phyloP scores from a whole-genome alignment of 2,329 filamentous ascomycete species.

The Exutisphaerella laricina region DNA sequence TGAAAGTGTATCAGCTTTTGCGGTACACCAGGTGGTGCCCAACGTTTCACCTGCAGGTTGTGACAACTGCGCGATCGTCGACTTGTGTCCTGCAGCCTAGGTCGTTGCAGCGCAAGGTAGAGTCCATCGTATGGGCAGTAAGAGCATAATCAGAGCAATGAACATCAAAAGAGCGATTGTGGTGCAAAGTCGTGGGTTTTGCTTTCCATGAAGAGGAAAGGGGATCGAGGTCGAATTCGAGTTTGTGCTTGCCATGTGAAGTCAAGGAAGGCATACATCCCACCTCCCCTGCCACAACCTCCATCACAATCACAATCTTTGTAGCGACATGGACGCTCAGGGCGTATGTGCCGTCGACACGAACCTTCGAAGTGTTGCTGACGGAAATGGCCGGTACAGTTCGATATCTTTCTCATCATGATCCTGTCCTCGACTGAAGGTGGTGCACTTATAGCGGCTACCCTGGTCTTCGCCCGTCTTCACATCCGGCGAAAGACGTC shows the following conservation, averaged over 20 bases:
- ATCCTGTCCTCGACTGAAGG: not conserved
- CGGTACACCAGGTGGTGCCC: not conserved
- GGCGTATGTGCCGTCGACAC: too few species aligned
- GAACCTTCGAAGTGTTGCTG: too few species aligned
- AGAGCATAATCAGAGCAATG: not conserved
- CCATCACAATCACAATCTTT: not conserved
- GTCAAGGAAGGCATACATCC: constrained; percentile 1
- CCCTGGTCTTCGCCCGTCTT: not conserved
- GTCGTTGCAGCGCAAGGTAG: constrained; percentile 70
- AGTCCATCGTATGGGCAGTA: constrained; percentile 56
- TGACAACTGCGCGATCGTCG: constrained; percentile 69
- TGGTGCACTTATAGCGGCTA: not conserved
- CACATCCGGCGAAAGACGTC: not conserved
- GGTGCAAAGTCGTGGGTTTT: not conserved
- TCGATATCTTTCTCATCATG: too few species aligned
- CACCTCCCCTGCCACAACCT: not conserved
- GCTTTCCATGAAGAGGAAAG: too few species aligned
- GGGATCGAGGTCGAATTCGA: not conserved
- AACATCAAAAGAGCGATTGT: too few species aligned
- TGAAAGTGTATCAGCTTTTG: constrained; percentile 31
- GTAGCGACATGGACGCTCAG: too few species aligned
- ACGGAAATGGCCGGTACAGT: not conserved
- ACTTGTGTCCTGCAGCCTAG: constrained; percentile 69
- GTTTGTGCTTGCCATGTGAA: not conserved
- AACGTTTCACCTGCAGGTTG: constrained; percentile 70